Base-by-base conservation (phyloP, 805 yeast species). In the Candida silvicultrix region DNA sequence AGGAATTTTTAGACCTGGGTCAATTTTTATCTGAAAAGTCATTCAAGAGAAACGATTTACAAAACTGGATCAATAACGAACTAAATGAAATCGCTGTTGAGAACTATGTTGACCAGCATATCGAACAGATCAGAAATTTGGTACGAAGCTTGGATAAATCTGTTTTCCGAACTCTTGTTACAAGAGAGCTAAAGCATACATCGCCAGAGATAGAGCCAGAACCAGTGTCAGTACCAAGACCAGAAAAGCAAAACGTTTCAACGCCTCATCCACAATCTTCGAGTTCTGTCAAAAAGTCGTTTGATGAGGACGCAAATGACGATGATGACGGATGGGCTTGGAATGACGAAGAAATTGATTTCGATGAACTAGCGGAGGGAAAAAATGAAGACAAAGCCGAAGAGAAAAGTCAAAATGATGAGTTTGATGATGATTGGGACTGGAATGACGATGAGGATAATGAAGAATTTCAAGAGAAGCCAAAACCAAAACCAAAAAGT, bases 381-480 rank as follows among this genome's bases (percentile, higher is more conserved):
- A 38, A 38, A 6, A 41, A 34, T 8, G 45, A 43, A 10, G n/a
- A 22, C 9, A 14, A 16, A 2, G 35, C 28, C 14, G 36, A 38
- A n/a, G 16, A 38, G 16, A 36, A 23, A 22, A 31, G 7, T 4
- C 35, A 42, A 11, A 41, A 40, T 5, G 41, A 43, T 5, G 45
- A 43, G 0, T 52, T 18, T 16, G 18, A 49, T 29, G 58, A 50
- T 36, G 59, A 44, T 14, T 56, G 59, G 61, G 60, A 49, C 38
- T 34, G 37, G 37, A 34, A 34, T 34, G 37, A 34, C 11, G 37
- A 34, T 34, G 37, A 77, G 77, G 29, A 77, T 10, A 28, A 11
- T 34, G 37, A 34, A 15, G 35, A 31, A 4, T 7, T 15, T 5
- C 18, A 31, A n/a, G 35, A 14, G n/a, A n/a, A 35, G 16, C 19